Percentiles rank a stretch among this genome's conserved stretches.
Conservation (phyloP, 2,329 filamentous ascomycete genomes). For the Colletotrichum sp. region DNA sequence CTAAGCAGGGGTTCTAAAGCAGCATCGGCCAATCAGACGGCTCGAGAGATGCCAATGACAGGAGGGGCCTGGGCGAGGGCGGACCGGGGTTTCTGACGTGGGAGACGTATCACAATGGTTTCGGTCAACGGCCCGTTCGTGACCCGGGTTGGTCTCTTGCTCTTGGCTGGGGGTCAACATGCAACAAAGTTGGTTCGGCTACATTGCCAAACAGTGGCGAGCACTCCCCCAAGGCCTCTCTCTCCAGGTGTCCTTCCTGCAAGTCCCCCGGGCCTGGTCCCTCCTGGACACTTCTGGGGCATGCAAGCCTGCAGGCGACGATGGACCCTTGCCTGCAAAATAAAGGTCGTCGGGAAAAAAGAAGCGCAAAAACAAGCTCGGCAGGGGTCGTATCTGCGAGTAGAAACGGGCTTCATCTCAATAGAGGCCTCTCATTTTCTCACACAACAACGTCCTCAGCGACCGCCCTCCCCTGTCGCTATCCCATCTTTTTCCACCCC, state of each 20-base stretch:
- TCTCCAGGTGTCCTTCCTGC: not conserved
- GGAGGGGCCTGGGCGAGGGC: conserved; percentile 2
- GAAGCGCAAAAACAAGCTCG: conserved; percentile 23
- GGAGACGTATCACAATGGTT: conserved; percentile 22
- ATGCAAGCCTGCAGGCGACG: not conserved
- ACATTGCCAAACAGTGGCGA: conserved; percentile 17
- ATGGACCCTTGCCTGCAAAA: conserved; percentile 1
- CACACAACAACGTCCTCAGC: not conserved
- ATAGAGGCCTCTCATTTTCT: not conserved
- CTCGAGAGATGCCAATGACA: not conserved
- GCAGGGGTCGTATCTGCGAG: conserved; percentile 5
- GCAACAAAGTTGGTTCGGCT: conserved; percentile 16
- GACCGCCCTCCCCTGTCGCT: not conserved
- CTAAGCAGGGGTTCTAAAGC: not conserved
- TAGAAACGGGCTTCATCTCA: conserved; percentile 20
- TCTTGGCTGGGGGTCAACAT: conserved; percentile 4
- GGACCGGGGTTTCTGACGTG: conserved; percentile 20
- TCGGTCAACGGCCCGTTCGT: conserved; percentile 21
- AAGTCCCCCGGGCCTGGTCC: not conserved
- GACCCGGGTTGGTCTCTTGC: conserved; percentile 11
- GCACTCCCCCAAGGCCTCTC: not conserved
- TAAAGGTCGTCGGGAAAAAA: conserved; percentile 14
- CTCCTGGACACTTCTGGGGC: not conserved
- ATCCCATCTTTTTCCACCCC: conserved; percentile 14
- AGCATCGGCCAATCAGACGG: not conserved